Base-by-base conservation (phyloP, 495 filamentous ascomycete species). In the Aspergillus coremiiformis region DNA sequence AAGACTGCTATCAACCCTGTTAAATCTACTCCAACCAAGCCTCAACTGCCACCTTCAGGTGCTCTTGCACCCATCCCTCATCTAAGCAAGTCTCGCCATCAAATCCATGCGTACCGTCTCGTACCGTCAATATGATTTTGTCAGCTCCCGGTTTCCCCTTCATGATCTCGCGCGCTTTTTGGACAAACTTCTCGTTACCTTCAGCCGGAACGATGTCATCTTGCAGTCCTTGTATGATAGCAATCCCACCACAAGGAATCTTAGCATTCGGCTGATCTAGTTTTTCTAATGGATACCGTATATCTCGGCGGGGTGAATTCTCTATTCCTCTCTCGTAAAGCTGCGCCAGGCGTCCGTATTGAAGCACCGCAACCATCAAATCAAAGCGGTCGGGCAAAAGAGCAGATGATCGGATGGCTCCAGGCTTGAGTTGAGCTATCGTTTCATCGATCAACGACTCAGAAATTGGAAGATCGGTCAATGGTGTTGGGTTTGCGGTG, bases 81-180 rank as follows among this genome's bases (percentile, higher is more conserved):
- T 53, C 47, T 11, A 57, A 43, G 9, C 52, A 42, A 23, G 50
- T 24, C 5, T 39, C 33, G 1, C 1, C 17, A 59, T 68, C 63
- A 59, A 66, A 66, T 19, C 65, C 65, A 66, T 68, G 65, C 3
- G 52, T 52, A 1, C 65, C 65, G 19, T 63, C 58, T 26, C 52
- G 24, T 11, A 64, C 29, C n/a, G 52, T 57, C 19, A 68, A 24
- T 15, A 54, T 35, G 15, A 68, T 44, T n/a, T 54, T 55, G 22
- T 62, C 59, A 6, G 20, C 52, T 1, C 55, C 57, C 17, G 51
- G 49, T 17, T 39, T 41, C 0, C 53, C 62, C 27, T 39, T 49
- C 17, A 59, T 32, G 11, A 57, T 54, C 51, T 60, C 47, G 0
- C 49, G 27, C 0, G 59, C 63, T 41, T 63, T 56, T 5, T 39